Evolutionary conservation across 164 flowering plant species (phyloP).

Genomic region (Aristolochia fimbriata): DNA sequence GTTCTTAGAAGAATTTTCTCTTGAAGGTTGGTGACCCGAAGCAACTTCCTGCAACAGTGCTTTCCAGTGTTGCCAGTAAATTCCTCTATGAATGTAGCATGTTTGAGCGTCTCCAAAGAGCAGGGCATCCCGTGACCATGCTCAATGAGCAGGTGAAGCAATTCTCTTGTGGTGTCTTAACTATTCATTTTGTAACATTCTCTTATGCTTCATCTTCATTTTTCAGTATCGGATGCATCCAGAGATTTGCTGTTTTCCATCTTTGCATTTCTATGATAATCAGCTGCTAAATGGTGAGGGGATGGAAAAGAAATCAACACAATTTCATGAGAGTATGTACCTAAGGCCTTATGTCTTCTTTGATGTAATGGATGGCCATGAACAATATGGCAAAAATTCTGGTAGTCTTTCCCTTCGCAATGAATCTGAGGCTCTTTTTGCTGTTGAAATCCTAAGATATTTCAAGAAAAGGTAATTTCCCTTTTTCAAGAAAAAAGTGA

Average conservation of each 20-base stretch:
- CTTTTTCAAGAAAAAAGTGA: background rate
- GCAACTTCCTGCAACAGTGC: slow-evolving; percentile 99
- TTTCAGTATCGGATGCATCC: slow-evolving; percentile 98
- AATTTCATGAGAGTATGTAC: slow-evolving; percentile 54
- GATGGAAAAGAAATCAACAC: slow-evolving; percentile 44
- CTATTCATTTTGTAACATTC: background rate
- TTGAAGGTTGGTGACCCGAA: slow-evolving; percentile 97
- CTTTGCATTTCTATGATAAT: slow-evolving; percentile 77
- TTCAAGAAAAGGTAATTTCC: slow-evolving; percentile 55
- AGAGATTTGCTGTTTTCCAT: slow-evolving; percentile 88
- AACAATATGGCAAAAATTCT: slow-evolving; percentile 50
- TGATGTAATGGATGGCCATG: slow-evolving; percentile 77
- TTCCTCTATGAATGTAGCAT: slow-evolving; percentile 85
- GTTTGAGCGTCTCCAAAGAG: slow-evolving; percentile 96
- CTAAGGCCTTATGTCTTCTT: slow-evolving; percentile 87
- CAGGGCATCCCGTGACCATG: slow-evolving; percentile 81
- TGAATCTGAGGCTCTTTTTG: slow-evolving; percentile 81
- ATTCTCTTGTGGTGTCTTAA: background rate
- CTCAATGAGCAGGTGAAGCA: slow-evolving; percentile 71
- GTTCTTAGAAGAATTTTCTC: slow-evolving; percentile 2
- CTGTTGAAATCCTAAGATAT: slow-evolving; percentile 60
- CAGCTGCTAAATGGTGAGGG: slow-evolving; percentile 65
- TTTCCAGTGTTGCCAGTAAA: slow-evolving; percentile 83
- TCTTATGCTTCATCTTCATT: background rate
- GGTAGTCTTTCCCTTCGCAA: slow-evolving; percentile 63